Evolutionary conservation across 441 rosid species (phyloP), one percentile per base, ranked within the genome.

Genomic region (Pelargonium citronellum): DNA sequence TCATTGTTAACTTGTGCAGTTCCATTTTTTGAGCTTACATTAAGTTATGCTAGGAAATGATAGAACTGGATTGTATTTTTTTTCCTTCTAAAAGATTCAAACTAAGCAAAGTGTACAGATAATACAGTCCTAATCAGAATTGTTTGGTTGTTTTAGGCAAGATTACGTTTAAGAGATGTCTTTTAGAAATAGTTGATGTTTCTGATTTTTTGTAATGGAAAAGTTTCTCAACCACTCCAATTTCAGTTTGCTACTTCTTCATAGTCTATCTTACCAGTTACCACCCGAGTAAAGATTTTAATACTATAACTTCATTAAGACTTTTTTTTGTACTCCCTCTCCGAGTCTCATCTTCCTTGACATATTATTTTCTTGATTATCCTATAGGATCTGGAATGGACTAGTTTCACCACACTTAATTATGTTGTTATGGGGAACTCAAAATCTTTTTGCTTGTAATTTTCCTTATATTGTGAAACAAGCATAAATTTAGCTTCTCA

Each of bases 1-100:
- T 73, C 30, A 10, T 75, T 20, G 53, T 69, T 64, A 57, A 11
- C 1, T 57, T 13, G 16, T 43, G 20, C 64, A 57, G 17, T 63
- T 69, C 5, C 53, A n/a, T 72, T 68, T 69, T 39, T 41, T 12
- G 46, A 37, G 30, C 44, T 17, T 17, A 10, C 1, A 19, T 34
- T 15, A 60, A 55, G 7, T 43, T 20, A 55, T 30, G 66, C 61
- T 49, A 61, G 17, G 20, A 55, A 70, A 66, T 39, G 34, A 70
- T 67, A 47, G 60, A 60, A 57, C 27, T 43, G 27, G 43, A 12
- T 27, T 30, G 69, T 9, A 19, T 41, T 75, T 19, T 3, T 41
- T 37, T 37, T 30, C 3, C 41, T 37, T 34, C 7, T 24, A 57
- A 5, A 22, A 11, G 16, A 61, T 34, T 22, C 55, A 3, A 10